phyloP scores from a whole-genome alignment of 192 early-diverging fungal species.

The Backusella luteola region DNA sequence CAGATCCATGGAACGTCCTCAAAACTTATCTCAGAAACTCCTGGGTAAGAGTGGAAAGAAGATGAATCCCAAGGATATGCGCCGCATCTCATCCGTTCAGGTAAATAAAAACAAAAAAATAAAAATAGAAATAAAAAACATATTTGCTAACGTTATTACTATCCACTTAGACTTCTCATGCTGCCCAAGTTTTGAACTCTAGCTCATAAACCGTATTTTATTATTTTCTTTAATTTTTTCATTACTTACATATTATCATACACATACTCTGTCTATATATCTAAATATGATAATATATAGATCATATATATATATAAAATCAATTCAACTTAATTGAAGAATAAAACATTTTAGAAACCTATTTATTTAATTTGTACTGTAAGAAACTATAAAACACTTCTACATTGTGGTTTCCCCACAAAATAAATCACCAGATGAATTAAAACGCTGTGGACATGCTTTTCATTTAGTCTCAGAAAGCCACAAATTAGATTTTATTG shows the following conservation, averaged over 20 bases:
- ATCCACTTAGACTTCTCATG: conserved; percentile 8
- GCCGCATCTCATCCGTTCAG: conserved; percentile 68
- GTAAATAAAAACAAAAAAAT: conserved; percentile 8
- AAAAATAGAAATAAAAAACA: too few relatives aligned
- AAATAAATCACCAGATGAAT: too few relatives aligned
- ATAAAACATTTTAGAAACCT: neutral
- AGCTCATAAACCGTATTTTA: neutral
- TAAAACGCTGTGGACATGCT: too few relatives aligned
- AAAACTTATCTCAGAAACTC: conserved; percentile 7
- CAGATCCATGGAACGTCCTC: conserved; percentile 24
- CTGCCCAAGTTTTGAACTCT: conserved; percentile 25
- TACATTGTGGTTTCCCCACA: too few relatives aligned
- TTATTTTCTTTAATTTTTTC: neutral
- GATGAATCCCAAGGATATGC: conserved; percentile 62
- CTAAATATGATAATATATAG: neutral
- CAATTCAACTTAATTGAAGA: neutral
- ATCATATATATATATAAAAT: neutral
- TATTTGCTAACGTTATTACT: neutral
- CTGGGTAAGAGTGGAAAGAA: conserved; percentile 49
- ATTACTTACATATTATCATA: neutral
- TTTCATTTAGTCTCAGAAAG: too few relatives aligned
- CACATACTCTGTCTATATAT: neutral
- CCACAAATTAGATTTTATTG: too few relatives aligned
- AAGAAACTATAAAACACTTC: too few relatives aligned
- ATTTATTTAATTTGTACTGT: neutral